phyloP scores from a whole-genome alignment of 2,329 filamentous ascomycete species.

The Lachnellula cervina region DNA sequence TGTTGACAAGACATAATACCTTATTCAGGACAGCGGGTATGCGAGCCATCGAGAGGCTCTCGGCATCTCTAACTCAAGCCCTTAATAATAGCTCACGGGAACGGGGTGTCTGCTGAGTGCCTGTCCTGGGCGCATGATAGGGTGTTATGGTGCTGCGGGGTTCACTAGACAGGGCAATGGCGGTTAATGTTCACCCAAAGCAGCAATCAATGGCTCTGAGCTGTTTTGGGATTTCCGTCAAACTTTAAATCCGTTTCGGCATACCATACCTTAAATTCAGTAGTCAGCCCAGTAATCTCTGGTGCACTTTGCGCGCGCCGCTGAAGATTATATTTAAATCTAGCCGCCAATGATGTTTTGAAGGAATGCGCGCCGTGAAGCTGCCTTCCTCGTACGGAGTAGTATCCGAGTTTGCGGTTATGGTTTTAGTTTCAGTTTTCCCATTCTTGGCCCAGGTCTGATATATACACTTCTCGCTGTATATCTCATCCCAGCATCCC shows the following conservation, averaged over 20 bases:
- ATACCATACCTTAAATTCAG: no score
- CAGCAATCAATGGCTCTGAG: background rate
- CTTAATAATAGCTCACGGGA: constrained; percentile 2
- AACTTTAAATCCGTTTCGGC: background rate
- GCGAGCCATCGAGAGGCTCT: constrained; percentile 14
- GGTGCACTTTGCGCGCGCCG: no score
- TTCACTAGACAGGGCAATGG: background rate
- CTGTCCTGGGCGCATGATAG: background rate
- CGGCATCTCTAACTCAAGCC: constrained; percentile 6
- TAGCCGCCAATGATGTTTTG: background rate
- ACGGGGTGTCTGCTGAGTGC: background rate
- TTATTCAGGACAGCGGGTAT: constrained; percentile 18
- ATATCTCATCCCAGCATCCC: background rate
- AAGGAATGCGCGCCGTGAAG: background rate
- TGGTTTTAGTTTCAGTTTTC: no score
- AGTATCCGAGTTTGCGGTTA: background rate
- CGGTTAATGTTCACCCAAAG: background rate
- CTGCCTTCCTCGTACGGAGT: background rate
- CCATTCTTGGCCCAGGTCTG: no score
- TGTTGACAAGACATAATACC: background rate
- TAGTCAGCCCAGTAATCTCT: no score
- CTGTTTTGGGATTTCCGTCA: background rate
- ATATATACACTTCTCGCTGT: background rate
- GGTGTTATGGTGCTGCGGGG: background rate
- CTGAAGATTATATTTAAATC: no score